phyloP scores from a whole-genome alignment of 345 rosid genomes.

The Kernera saxatilis region DNA sequence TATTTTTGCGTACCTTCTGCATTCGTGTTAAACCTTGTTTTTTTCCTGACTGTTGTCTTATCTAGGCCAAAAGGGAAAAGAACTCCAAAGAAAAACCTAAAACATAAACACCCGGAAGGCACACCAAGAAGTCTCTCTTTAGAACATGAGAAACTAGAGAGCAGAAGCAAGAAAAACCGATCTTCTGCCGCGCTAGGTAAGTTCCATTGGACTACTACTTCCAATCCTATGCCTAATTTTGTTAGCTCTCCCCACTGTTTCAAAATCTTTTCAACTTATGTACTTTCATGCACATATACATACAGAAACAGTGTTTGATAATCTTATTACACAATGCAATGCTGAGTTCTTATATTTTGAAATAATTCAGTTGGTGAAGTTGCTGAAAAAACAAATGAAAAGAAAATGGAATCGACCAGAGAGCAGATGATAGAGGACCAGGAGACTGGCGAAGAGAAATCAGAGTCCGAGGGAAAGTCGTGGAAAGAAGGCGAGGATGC shows the following conservation, averaged over 20 bases:
- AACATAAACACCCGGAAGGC: conserved; percentile 24
- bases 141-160: conserved; percentile 41
- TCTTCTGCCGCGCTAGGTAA: conserved; percentile 26
- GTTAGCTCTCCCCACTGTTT: not conserved
- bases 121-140: conserved; percentile 31
- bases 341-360: conserved; percentile 8
- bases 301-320: not conserved
- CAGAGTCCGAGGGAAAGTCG: conserved; percentile 40
- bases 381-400: conserved; percentile 34
- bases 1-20: not conserved
- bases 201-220: conserved; percentile 35
- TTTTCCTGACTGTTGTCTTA: not conserved
- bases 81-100: conserved; percentile 70
- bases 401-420: conserved; percentile 39
- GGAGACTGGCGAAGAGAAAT: conserved; percentile 42
- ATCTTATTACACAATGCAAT: not conserved
- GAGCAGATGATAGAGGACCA: conserved; percentile 33
- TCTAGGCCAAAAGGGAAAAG: conserved; percentile 70
- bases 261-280: not conserved
- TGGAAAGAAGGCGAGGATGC: conserved; percentile 30
- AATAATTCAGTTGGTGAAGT: conserved; percentile 43
- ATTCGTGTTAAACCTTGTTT: not conserved
- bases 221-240: not conserved
- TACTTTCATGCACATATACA: not conserved
- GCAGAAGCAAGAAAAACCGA: conserved; percentile 41